phyloP scores from a whole-genome alignment of 495 filamentous ascomycete genomes.

The Sordaria brevicollis region DNA sequence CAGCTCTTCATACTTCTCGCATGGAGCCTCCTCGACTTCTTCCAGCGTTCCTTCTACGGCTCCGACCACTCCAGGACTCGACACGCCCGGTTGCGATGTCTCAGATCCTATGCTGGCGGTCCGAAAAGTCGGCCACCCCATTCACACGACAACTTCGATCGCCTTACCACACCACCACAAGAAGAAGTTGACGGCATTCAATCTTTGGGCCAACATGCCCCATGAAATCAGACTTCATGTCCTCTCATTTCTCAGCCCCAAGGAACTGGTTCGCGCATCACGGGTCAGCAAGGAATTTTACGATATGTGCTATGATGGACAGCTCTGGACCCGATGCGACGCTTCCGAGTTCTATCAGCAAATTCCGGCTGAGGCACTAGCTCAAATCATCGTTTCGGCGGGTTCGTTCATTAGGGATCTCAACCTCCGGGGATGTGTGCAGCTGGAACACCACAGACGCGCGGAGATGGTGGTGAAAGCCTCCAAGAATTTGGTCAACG shows the following conservation, averaged over 20 bases:
- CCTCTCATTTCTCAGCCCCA: slow-evolving; percentile 64
- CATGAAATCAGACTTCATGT: slow-evolving; percentile 72
- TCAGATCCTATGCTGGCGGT: slow-evolving; percentile 24
- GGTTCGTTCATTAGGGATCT: slow-evolving; percentile 87
- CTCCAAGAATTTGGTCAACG: slow-evolving; percentile 78
- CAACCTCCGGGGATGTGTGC: slow-evolving; percentile 54
- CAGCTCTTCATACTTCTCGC: slow-evolving; percentile 50
- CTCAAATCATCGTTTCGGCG: slow-evolving; percentile 73
- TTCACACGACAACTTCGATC: slow-evolving; percentile 36
- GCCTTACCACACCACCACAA: slow-evolving; percentile 56
- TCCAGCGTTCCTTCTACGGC: slow-evolving; percentile 56
- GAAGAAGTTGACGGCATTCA: slow-evolving; percentile 41
- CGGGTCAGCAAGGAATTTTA: slow-evolving; percentile 73
- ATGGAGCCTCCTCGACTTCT: slow-evolving; percentile 43
- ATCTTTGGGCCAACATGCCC: slow-evolving; percentile 75
- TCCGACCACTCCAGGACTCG: slow-evolving; percentile 38
- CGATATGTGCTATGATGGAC: slow-evolving; percentile 85
- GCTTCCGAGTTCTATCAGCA: slow-evolving; percentile 77
- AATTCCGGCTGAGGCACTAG: slow-evolving; percentile 72
- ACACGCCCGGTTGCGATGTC: slow-evolving; percentile 22
- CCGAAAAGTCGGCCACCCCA: slow-evolving; percentile 22
- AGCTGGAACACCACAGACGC: slow-evolving; percentile 68
- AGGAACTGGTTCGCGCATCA: slow-evolving; percentile 74
- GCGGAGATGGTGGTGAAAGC: slow-evolving; percentile 64
- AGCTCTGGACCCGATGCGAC: slow-evolving; percentile 81